Evolutionary conservation across 2,329 filamentous ascomycete species (phyloP), one percentile per base, ranked within the genome.

Genomic region (Aspergillus calidoustus): DNA sequence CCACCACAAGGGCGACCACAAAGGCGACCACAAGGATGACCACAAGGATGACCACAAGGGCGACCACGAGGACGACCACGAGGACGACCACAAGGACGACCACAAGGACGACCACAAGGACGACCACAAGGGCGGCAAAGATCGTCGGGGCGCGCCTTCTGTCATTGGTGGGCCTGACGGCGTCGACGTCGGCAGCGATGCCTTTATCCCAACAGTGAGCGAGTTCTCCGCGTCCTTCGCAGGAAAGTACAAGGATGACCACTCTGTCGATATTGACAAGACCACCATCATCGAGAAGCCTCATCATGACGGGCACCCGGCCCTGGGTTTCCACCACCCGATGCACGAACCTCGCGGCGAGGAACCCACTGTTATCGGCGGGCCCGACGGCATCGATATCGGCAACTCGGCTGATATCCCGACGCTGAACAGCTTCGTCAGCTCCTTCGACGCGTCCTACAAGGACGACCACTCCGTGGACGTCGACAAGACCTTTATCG

Each of bases 401-500:
- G 69, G 65, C 1, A 54, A 56, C 22, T 31, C 34, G 44, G 56
- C 58, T 3, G 28, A 59, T 13, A 56, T 65, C 13, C 54, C 52
- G 0, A 50, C 63, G 1, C 28, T 64, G 0, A 65, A 56, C 46
- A 60, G 64, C 51, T 59, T 69, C 56, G 49, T 59, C 8, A 54
- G 66, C 43, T 53, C 43, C 9, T 61, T 69, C 3, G 59, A 70
- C 25, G 64, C 68, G 54, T 58, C 46, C 30, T 61, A 49, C 64
- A 64, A 65, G 23, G 69, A 74, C 49, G 64, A 72, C 59, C 71
- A 74, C 54, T 59, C 66, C 0, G 59, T 72, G 25, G 63, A 69
- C 49, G 6, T 63, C 1, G 19, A 54, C 23, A 43, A 55, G 13
- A 55, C 25, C 17, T 31, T 17, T 1, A 46, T 25, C 7, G 23